Evolutionary conservation across 768 basidiomycete species (phyloP), one percentile per base, ranked within the genome.

Genomic region (Tricholoma terreum): DNA sequence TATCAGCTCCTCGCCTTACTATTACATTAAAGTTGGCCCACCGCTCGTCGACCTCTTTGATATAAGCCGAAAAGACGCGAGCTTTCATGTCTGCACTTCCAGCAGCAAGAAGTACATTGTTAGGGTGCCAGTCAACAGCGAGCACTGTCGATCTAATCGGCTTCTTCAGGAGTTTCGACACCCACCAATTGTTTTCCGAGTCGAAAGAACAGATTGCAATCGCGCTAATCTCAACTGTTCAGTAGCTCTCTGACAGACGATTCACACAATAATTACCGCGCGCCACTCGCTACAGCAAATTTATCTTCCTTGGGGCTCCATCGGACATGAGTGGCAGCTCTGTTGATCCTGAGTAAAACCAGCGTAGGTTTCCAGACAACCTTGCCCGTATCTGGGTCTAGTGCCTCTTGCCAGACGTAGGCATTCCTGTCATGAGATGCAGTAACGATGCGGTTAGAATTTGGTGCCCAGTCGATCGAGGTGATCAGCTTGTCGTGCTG

Each of bases 271-370:
- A 17, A n/a, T 30, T 64, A 93, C 93, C 94, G 83, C 14, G 96
- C 97, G 59, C 97, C 97, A 63, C 91, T 94, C 3, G 94, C 95
- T 14, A 99, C 97, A 6, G 97, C 97, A 68, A 99, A 99, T 73
- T 99, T 99, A 74, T 98, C 92, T 71, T 98, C 97, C 63, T 89
- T 86, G 1, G 97, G 97, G 71, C 92, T 94, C 97, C 97, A 99
- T 63, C 89, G 81, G 51, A 98, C 97, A 66, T 84, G 85, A 1
- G 97, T 99, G 1, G 97, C 97, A 0, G 97, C 94, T 42, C 97
- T 80, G 73, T 98, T 98, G 78, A 99, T 89, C 56, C 95, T 83
- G 54, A 99, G 82, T 57, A 98, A 71, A 19, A 98, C 97, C n/a
- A 99, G 81, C 2, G 94, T 96, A 3, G 97, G 97, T 74, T 95